Evolutionary conservation across 768 basidiomycete species (phyloP).

Genomic region (Mycena crocata): DNA sequence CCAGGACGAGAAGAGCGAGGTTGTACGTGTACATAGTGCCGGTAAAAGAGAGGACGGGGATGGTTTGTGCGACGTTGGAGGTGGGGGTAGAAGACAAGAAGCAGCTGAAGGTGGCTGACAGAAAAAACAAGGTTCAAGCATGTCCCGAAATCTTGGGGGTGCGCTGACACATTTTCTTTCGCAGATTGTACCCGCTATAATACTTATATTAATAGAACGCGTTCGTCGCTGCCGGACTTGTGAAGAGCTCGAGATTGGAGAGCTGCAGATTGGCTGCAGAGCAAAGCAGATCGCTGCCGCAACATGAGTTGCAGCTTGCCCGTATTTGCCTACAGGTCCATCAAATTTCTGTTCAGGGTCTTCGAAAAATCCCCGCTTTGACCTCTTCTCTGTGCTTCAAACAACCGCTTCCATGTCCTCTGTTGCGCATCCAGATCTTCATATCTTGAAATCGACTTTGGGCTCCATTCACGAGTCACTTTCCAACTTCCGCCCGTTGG

Average conservation of each 20-base stretch:
- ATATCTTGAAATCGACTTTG: slow-evolving; percentile 7
- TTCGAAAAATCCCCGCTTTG: not conserved
- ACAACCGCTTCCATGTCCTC: slow-evolving; percentile 5
- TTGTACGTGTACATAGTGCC: slow-evolving; percentile 25
- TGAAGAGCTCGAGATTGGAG: too few relatives aligned
- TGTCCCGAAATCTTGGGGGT: not conserved
- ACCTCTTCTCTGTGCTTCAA: not conserved
- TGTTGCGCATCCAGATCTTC: slow-evolving; percentile 15
- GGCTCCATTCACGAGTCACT: slow-evolving; percentile 49
- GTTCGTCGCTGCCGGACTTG: too few relatives aligned
- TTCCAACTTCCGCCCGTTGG: slow-evolving; percentile 50
- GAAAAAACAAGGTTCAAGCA: too few relatives aligned
- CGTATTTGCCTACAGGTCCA: not conserved
- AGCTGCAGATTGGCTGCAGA: too few relatives aligned
- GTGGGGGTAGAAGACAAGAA: slow-evolving; percentile 25
- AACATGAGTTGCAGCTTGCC: not conserved
- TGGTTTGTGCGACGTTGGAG: too few relatives aligned
- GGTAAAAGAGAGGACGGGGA: slow-evolving; percentile 6
- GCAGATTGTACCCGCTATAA: too few relatives aligned
- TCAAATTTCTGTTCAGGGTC: not conserved
- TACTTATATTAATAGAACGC: too few relatives aligned
- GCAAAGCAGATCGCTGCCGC: too few relatives aligned
- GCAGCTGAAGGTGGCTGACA: slow-evolving; percentile 17
- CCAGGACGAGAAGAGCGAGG: slow-evolving; percentile 27
- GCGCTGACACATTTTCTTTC: not conserved